Base-by-base conservation (phyloP, 169 alveolate genomes). In the Miamiensis avidus region DNA sequence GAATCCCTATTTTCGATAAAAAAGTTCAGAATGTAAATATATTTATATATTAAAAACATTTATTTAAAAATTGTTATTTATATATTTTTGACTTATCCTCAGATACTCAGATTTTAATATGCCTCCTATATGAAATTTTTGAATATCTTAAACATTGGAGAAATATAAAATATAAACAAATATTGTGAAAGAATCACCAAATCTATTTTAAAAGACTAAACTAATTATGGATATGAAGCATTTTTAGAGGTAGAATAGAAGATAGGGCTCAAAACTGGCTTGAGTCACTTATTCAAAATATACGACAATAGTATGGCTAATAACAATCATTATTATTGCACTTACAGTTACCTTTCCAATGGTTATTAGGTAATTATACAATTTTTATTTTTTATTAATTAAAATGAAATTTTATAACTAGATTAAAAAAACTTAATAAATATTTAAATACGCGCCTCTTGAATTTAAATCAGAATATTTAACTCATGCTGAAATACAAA, bases 21-120 rank as follows among this genome's bases (percentile, higher is more conserved):
- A 0, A 32, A 25, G 65, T 28, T 27, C 33, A 30, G 20, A 16
- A 31, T 25, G 82, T 77, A 77, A 77, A 34, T 31, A 26, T 32
- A 1, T 1, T 33, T 77, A 33, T 1, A 77, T 31, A 25, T 31
- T 28, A 77, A 49, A 49, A 49, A 20, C 4, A 49, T 11, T 11
- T 11, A 20, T 49, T 49, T 49, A 11, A 49, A 49, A 49, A 11
- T 11, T 11, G 4, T 49, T 49, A 49, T 49, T 49, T 49, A 49
- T 49, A 11, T 4, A 49, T 49, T 11, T 31, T 34, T 32, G 33
- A 33, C 31, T 25, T 0, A 75, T 29, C 31, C 31, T 27, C 0
- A 77, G 82, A 77, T 77, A 26, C 31, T 31, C 4, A 77, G 33
- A n/a, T 77, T 77, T 33, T 29, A 77, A 31, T 77, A 27, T 25